A percentile compares a stretch with the other conserved stretches of the same genome.
These are phyloP conservation scores for Mixia osmundae DNA, from an alignment of 1,284 basidiomycete genomes.

Conservation along the genomic window DNA sequence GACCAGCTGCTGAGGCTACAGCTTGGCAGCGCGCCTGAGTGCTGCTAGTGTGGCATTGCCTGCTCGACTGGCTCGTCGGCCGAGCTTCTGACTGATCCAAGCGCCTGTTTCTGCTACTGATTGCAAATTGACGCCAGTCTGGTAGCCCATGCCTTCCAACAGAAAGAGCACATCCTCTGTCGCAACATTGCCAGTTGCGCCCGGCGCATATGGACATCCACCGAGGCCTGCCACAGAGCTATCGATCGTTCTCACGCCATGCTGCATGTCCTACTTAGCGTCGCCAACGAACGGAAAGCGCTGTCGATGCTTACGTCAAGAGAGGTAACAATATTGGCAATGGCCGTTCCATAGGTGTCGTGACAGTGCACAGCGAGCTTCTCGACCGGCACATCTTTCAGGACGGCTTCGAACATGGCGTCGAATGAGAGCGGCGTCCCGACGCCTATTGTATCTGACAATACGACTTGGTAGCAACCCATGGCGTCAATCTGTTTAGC, in stretches of 20 bases:
- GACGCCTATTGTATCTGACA: slow-evolving; percentile 57
- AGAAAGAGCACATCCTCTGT: slow-evolving; percentile 48
- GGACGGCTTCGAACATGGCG: slow-evolving; percentile 44
- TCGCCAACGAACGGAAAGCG: slow-evolving; percentile 42
- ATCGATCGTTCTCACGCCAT: slow-evolving; percentile 30
- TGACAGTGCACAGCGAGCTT: slow-evolving; percentile 61
- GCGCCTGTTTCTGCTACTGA: slow-evolving; percentile 11
- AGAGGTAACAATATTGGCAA: slow-evolving; percentile 26
- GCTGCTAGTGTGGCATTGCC: no score
- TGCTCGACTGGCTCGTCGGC: no score
- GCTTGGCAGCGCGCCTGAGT: no score
- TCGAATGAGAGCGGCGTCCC: slow-evolving; percentile 48
- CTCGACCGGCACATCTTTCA: slow-evolving; percentile 35
- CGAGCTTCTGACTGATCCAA: slow-evolving; percentile 5
- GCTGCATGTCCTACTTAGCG: slow-evolving; percentile 32
- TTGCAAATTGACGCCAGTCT: slow-evolving; percentile 30
- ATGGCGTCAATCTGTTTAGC: slow-evolving; percentile 50
- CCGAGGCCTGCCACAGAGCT: slow-evolving; percentile 62
- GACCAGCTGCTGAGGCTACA: no score
- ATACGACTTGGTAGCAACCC: slow-evolving; percentile 79
- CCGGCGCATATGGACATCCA: slow-evolving; percentile 85
- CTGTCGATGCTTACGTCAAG: slow-evolving; percentile 27
- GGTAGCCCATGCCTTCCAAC: slow-evolving; percentile 43
- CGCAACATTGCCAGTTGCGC: slow-evolving; percentile 77
- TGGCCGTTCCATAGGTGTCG: slow-evolving; percentile 67